Evolutionary conservation across 164 flowering plant genomes (phyloP), one percentile per base, ranked within the genome.

Genomic region (Saururus chinensis): DNA sequence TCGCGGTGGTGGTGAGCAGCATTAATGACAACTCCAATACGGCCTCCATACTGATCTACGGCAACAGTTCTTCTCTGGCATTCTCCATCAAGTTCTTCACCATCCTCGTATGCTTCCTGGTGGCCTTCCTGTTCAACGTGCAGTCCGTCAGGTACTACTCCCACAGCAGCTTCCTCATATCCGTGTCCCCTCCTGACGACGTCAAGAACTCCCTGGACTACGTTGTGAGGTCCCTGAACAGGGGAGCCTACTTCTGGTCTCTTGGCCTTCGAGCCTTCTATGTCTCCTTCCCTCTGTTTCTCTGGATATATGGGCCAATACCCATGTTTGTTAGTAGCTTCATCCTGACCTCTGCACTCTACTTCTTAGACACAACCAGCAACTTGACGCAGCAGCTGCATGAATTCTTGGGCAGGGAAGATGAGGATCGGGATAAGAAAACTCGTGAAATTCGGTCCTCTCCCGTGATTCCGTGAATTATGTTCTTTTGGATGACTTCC

Each of bases 221-320:
- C 26, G 95, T 92, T n/a, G 80, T 74, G 17, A 56, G 72, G 68
- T 75, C 67, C 4, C 74, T 89, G 54, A 85, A 87, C 60, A 48
- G 75, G 56, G 95, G 95, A 3, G 82, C 95, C 70, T 82, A 81
- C 59, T 92, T 87, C 62, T 89, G 96, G 96, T 89, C 96, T 0
- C 60, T 89, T 3, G 98, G 98, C 0, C 62, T 85, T 53, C 55
- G 91, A 0, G 85, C 91, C 1, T 89, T 89, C 69, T 92, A 89
- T 70, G 80, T 88, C 68, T 89, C 98, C 0, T 84, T 87, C 64
- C 96, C 98, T 12, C 66, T 87, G 12, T 85, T 92, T 61, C 53
- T 92, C 64, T 92, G 98, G 98, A 73, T 89, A 16, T 89, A 89
- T 69, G 96, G 98, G 4, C 90, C 98, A 8, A 78, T 92, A 20